These are phyloP conservation scores for Auxenochlorella pyrenoidosa DNA, from an alignment of 139 green algal genomes.

Conservation along the genomic window DNA sequence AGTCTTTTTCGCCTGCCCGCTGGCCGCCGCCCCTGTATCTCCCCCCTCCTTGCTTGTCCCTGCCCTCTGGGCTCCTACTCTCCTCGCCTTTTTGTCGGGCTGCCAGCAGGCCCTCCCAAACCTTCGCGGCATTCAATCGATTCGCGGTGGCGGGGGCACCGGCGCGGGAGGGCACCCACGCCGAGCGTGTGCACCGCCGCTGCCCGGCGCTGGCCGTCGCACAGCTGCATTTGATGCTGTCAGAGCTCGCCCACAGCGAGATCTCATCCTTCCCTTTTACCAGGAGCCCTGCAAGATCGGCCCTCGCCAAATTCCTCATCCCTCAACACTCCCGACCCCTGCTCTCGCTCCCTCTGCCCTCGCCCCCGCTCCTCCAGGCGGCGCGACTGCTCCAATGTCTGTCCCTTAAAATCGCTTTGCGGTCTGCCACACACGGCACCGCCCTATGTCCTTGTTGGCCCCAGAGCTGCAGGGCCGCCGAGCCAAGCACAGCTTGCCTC, in stretches of 20 bases:
- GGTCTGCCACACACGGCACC: background rate
- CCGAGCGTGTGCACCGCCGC: background rate
- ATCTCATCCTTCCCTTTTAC: background rate
- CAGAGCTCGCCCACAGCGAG: background rate
- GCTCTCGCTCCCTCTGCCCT: background rate
- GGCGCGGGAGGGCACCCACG: background rate
- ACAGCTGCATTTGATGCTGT: slow-evolving; percentile 21
- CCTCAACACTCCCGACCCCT: background rate
- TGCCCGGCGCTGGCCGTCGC: background rate
- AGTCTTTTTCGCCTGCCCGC: background rate
- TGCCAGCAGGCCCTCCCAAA: background rate
- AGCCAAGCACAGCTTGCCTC: background rate
- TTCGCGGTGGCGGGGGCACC: background rate
- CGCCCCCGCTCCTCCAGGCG: background rate
- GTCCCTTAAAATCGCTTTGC: background rate
- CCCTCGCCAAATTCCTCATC: background rate
- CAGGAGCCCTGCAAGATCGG: background rate
- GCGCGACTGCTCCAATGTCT: background rate
- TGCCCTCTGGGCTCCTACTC: background rate
- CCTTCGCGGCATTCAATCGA: slow-evolving; percentile 11
- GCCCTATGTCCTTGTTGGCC: too few relatives aligned
- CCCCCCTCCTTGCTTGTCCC: background rate
- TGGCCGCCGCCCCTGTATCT: background rate
- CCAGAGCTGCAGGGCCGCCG: background rate
- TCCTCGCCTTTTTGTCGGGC: background rate